Evolutionary conservation across 305 asterid species (phyloP).

Genomic region (Fraxinus baroniana): DNA sequence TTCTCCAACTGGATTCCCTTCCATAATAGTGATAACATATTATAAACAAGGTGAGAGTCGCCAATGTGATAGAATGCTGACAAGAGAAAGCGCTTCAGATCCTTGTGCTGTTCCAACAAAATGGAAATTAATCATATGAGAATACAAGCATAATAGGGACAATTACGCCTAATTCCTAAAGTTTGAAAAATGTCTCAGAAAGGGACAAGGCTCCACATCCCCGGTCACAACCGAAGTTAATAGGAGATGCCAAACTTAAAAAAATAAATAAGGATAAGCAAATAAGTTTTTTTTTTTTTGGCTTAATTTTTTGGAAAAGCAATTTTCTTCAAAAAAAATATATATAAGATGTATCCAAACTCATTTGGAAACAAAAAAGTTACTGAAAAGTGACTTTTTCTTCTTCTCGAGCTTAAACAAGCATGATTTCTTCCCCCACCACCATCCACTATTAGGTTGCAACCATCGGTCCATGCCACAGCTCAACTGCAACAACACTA

Average conservation of each 20-base stretch:
- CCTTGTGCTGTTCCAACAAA: constrained; percentile 64
- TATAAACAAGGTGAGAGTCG: constrained; percentile 85
- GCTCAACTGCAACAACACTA: background rate
- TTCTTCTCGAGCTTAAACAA: background rate
- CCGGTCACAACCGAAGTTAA: background rate
- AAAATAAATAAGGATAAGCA: background rate
- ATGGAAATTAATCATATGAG: constrained; percentile 19
- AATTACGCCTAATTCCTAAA: background rate
- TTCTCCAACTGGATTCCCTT: constrained; percentile 82
- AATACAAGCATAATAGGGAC: background rate
- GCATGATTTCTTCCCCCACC: background rate
- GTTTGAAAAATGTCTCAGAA: background rate
- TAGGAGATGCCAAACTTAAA: background rate
- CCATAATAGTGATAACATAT: constrained; percentile 92
- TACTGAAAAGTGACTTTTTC: background rate
- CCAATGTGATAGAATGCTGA: constrained; percentile 79
- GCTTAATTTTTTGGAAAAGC: background rate
- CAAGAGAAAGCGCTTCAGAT: constrained; percentile 68
- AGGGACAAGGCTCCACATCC: background rate
- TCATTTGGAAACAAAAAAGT: background rate
- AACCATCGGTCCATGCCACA: background rate
- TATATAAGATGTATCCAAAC: background rate
- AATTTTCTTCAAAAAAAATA: background rate
- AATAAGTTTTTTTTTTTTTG: background rate
- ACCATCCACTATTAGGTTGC: background rate